Base-by-base conservation (phyloP, 495 filamentous ascomycete genomes). In the Penicillium turbatum region DNA sequence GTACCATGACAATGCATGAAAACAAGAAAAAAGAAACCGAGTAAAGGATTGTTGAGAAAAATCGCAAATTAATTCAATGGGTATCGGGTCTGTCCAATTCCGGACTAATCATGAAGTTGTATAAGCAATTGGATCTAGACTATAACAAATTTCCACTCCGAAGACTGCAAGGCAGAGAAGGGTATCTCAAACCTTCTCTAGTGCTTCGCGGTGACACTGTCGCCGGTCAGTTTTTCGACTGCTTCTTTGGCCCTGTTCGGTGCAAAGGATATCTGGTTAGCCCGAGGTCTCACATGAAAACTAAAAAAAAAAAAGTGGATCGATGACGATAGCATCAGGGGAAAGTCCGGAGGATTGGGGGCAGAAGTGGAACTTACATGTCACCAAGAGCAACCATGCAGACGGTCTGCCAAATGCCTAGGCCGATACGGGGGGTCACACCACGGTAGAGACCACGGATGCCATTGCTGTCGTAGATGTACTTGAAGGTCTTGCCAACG, bases 361-460 rank as follows among this genome's bases (percentile, higher is more conserved):
- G 36, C 21, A 1, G 3, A 27, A 51, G 39, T 9, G 37, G 30
- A 54, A 31, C 92, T 82, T 74, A 96, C 92, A 96, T 90, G 79
- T 98, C 93, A 78, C 93, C 93, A 79, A 98, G 81, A 66, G 92
- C 93, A 75, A 98, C 93, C 93, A 98, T 98, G 79, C 93, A 98
- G 68, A 98, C 89, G 52, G 93, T 98, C 81, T 98, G 93, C 93
- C 93, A 98, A 76, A 98, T 86, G 60, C 93, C 87, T 50, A 98
- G 83, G 45, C 89, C 95, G 68, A 97, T 89, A 65, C 93, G 84
- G 61, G 93, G 93, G 55, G 92, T 80, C 47, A 98, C 93, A 65
- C 93, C 93, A 59, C 93, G 88, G 80, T 98, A 98, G 56, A 98
- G 79, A 62, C 93, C 93, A 80, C 86, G 89, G 61, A 98, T 52